Evolutionary conservation across 2,329 filamentous ascomycete species (phyloP).

Genomic region (Didymella exigua): DNA sequence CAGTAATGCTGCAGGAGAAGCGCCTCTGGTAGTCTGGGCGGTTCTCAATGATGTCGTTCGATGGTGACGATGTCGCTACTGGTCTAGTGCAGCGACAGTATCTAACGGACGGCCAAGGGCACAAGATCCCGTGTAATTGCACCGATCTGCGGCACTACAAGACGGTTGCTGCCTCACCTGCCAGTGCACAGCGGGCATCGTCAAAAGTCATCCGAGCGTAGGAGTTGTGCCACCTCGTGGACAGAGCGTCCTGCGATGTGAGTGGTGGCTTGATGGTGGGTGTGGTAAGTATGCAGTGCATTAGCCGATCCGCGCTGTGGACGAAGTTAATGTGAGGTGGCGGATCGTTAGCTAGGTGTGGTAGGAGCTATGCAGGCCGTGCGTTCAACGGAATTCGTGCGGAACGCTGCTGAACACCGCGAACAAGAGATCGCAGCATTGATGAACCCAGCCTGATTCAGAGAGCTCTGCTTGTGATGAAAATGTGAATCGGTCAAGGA

Average conservation of each 20-base stretch:
- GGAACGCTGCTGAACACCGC: not conserved
- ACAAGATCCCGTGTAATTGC: not conserved
- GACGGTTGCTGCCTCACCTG: not conserved
- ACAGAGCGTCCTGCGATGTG: conserved; percentile 10
- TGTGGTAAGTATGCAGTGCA: conserved; percentile 16
- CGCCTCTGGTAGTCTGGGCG: conserved; percentile 11
- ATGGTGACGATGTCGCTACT: not conserved
- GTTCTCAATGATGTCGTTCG: not conserved
- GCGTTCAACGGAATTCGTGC: conserved; percentile 2
- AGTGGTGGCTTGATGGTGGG: conserved; percentile 13
- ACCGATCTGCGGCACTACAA: not conserved
- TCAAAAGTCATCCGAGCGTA: not conserved
- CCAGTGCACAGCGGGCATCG: conserved; percentile 2
- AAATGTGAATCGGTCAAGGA: not conserved
- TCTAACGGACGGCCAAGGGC: conserved; percentile 3
- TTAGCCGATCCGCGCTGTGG: conserved; percentile 19
- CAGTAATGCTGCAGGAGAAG: conserved; percentile 1
- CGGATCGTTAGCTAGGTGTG: conserved; percentile 5
- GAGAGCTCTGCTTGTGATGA: not conserved
- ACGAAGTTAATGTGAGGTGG: conserved; percentile 14
- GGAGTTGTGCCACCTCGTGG: conserved; percentile 12
- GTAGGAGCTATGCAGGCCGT: not conserved
- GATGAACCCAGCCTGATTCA: not conserved
- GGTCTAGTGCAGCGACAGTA: not conserved
- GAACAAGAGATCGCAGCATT: not conserved